Base-by-base conservation (phyloP, 306 rosid species). In the Psophocarpus tetragonolobus region DNA sequence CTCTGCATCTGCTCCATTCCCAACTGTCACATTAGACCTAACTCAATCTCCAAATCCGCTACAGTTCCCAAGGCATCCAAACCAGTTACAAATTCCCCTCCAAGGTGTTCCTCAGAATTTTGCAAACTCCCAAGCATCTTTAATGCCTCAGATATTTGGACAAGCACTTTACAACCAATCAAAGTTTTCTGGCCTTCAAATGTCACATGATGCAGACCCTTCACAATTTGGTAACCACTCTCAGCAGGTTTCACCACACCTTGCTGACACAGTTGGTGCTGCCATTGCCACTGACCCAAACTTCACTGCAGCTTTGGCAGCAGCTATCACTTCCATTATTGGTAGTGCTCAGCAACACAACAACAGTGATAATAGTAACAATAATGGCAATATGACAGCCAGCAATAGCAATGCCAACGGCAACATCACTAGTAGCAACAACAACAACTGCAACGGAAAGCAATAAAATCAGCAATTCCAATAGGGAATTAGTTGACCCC, bases 1-100 rank as follows among this genome's bases (percentile, higher is more conserved):
- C 75, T 91, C 97, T 42, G 90, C 97, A 58, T 92, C 97, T 7
- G 91, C 99, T 5, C 97, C 97, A 61, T 92, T 91, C 68, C 97
- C 99, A 14, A 91, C 97, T 8, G 86, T 95, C 27, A 92, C 97
- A 81, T 64, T 95, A 57, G 99, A 95, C 90, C 79, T 89, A 15
- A 92, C 99, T 4, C 89, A 88, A 10, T 63, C 91, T 9, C 84
- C 90, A 2, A 90, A 90, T 63, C 88, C 93, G 15, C 72, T 83
- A 14, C 89, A 86, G 38, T 53, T 88, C 61, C 93, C 81, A 79
- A 78, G 78, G 71, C 82, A 81, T 2, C 58, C 51, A 4, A 29
- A 10, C 17, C 96, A 89, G 33, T 81, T 89, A 18, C 88, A 75
- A 32, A 48, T 85, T 70, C 87, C 91, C 42, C 88, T 85, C 75